Evolutionary conservation across 106 monocot species (phyloP).

Genomic region (Dendrobium officinale): DNA sequence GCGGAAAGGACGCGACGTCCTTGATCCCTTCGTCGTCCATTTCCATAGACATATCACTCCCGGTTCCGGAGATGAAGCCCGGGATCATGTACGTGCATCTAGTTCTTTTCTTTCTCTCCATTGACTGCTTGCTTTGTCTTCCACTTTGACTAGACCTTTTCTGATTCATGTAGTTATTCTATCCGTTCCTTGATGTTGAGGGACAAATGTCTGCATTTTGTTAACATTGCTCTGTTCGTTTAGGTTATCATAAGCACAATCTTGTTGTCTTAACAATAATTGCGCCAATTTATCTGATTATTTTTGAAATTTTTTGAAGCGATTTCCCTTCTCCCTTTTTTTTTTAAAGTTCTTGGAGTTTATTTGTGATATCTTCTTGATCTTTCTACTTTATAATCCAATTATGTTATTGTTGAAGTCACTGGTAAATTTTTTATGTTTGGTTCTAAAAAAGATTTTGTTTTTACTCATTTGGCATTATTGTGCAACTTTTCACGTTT

Average conservation of each 20-base stretch:
- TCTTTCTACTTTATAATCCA: no score
- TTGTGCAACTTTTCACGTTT: neutral
- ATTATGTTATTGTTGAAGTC: no score
- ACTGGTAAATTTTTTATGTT: neutral
- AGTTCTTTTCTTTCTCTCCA: neutral
- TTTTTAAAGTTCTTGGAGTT: no score
- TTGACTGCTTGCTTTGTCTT: neutral
- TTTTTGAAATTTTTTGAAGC: no score
- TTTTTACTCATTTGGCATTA: neutral
- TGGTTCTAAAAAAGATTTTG: neutral
- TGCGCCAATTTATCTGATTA: no score
- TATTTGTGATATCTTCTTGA: no score
- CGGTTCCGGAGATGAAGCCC: constrained; percentile 51
- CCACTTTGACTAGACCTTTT: neutral
- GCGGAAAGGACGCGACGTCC: neutral
- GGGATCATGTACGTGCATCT: constrained; percentile 38
- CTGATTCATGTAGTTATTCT: neutral
- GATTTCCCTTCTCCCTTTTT: no score
- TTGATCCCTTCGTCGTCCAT: constrained; percentile 51
- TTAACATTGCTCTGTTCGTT: neutral
- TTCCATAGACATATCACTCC: constrained; percentile 62
- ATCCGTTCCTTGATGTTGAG: neutral
- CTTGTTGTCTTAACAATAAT: no score
- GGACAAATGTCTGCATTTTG: neutral
- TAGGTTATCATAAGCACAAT: neutral